Base-by-base conservation (phyloP, 2,329 filamentous ascomycete genomes). In the Polychaeton citri region DNA sequence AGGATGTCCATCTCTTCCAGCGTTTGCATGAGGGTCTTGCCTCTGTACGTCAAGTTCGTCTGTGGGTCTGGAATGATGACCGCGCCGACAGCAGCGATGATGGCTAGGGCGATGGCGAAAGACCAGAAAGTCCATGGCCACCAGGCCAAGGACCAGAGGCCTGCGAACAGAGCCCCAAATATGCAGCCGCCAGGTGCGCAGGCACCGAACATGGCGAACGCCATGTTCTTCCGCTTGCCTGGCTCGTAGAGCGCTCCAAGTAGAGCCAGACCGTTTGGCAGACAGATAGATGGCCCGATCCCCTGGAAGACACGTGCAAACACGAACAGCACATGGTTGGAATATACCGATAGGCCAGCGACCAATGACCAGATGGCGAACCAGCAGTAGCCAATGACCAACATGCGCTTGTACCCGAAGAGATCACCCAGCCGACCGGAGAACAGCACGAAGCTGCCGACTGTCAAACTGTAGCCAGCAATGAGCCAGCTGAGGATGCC, bases 261-360 rank as follows among this genome's bases (percentile, higher is more conserved):
- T 9, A 83, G 62, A 2, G 75, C 76, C 16, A 81, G 55, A 0
- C 64, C 74, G 42, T 79, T 82, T 1, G 79, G 78, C 17, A 81
- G 59, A 8, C 68, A 58, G 21, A 82, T 61, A 0, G 76, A 74
- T 0, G 74, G 72, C 0, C 78, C 79, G 13, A 78, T 65, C 0
- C 74, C 68, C 32, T 53, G 48, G 5, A 16, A 2, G 1, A 40
- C 59, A 26, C 59, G 43, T 1, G 54, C 48, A 28, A 57, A 55
- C 21, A 55, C 53, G 39, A 62, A 62, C 2, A 63, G 47, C 2
- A 59, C 52, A 19, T 53, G 48, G 6, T 50, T 50, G 1, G 50
- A 49, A 40, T 64, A 67, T 2, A 63, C 56, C 26, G 56, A 55
- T 16, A 65, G 54, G 2, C 65, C 69, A 4, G 59, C 59, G 18